Base-by-base conservation (phyloP, 2,329 filamentous ascomycete species). In the Colletotrichum truncatum region DNA sequence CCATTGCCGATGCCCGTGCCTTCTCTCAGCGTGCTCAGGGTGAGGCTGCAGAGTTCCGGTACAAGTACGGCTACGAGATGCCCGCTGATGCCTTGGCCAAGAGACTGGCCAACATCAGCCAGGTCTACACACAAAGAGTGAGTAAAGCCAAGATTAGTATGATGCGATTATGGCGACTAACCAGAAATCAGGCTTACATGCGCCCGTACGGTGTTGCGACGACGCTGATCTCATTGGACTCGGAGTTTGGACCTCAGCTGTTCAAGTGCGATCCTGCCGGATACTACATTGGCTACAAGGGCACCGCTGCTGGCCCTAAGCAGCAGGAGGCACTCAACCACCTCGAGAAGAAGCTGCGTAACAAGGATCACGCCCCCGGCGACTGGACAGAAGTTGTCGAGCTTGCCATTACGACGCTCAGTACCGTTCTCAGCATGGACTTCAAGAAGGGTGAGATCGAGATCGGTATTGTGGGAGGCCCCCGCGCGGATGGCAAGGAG, bases 61-160 rank as follows among this genome's bases (percentile, higher is more conserved):
- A 99, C 89, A 98, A 98, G 84, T 97, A 89, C 78, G 96, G 96
- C 75, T 99, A 99, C 81, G 96, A 99, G 86, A 99, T 99, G 96
- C 96, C 96, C 66, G 97, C 94, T 79, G 96, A 99, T 81, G 96
- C 94, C 55, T 83, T 99, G 75, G 93, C 96, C 70, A 99, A 99
- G 88, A 89, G 96, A 77, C 85, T 99, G 81, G 96, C 96, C 78
- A 99, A 99, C 82, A 98, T 99, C 84, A 98, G 93, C 81, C 96
- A 99, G 82, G 96, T 99, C 70, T 99, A 98, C 82, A 99, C 96
- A 72, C 96, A 99, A 84, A 87, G 94, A 80, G 96, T 98, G 78
- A 76, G 82, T 72, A 16, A 6, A 7, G 6, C 9, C 10, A 25
- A 34, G 21, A 12, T 6, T 18, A 1, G 30, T n/a, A 52, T 57